Conservation (phyloP, 108 stramenopile species). For the Skeletonema menzelii region DNA sequence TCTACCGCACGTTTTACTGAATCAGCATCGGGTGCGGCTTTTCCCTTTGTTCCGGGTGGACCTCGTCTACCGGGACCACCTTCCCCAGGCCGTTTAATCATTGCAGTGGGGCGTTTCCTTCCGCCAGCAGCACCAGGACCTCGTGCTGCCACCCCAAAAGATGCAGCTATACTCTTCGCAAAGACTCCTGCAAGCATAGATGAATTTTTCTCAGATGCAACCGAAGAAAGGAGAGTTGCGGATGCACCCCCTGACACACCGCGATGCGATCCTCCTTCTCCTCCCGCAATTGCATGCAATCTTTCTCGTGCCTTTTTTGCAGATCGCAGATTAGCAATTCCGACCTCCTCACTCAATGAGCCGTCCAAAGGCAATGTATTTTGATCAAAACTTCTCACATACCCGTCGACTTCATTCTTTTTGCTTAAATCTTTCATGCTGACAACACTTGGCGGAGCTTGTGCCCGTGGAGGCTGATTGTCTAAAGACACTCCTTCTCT, state of each 20-base stretch:
- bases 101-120: conserved; percentile 51
- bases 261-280: conserved; percentile 33
- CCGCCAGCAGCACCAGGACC: conserved; percentile 21
- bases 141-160: conserved; percentile 6
- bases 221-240: conserved; percentile 58
- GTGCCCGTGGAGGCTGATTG: conserved; percentile 76
- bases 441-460: conserved; percentile 75
- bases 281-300: conserved; percentile 54
- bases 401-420: conserved; percentile 80
- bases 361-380: conserved; percentile 71
- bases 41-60: conserved; percentile 7
- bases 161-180: conserved; percentile 45
- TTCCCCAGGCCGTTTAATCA: conserved; percentile 21
- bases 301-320: conserved; percentile 72
- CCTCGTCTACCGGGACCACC: conserved; percentile 7
- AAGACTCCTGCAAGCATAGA: conserved; percentile 31
- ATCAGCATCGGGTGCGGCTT: conserved; percentile 13
- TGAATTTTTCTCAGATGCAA: conserved; percentile 75
- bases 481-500: conserved; percentile 57
- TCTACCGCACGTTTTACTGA: conserved; percentile 44
- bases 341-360: conserved; percentile 29
- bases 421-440: conserved; percentile 63
- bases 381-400: conserved; percentile 62
- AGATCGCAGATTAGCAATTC: conserved; percentile 56
- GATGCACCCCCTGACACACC: conserved; percentile 45